Evolutionary conservation across 176 grass and related monocot genomes (phyloP).

Genomic region (Hyparrhenia diplandra): DNA sequence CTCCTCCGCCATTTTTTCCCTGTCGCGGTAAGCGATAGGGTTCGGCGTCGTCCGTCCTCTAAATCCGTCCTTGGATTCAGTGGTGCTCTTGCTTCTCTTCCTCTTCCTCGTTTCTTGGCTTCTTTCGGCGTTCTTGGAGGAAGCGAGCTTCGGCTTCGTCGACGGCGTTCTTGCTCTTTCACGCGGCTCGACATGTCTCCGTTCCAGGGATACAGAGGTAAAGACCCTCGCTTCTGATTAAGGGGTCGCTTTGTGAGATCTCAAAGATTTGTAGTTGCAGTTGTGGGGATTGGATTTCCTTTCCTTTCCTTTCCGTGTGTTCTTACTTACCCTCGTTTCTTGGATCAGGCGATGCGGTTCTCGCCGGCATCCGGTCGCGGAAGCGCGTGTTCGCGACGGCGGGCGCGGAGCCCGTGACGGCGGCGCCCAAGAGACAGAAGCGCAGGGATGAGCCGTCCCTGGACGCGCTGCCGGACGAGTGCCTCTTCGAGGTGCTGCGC

Average conservation of each 20-base stretch:
- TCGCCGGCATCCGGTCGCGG: slow-evolving; percentile 30
- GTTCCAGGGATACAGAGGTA: slow-evolving; percentile 50
- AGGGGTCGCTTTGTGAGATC: neutral
- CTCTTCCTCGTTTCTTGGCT: neutral
- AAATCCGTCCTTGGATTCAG: neutral
- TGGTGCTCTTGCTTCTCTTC: neutral
- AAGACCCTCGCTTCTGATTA: neutral
- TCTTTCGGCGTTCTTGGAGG: slow-evolving; percentile 1
- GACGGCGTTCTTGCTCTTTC: neutral
- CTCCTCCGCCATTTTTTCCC: slow-evolving; percentile 38
- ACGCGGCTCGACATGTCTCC: slow-evolving; percentile 39
- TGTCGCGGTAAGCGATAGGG: slow-evolving; percentile 33
- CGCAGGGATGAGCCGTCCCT: slow-evolving; percentile 41
- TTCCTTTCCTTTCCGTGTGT: neutral
- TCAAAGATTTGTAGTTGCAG: neutral
- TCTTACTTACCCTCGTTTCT: slow-evolving; percentile 17
- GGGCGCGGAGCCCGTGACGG: slow-evolving; percentile 2
- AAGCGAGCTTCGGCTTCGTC: neutral
- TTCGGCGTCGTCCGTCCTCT: slow-evolving; percentile 17
- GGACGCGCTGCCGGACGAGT: slow-evolving; percentile 77
- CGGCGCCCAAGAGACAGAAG: slow-evolving; percentile 41
- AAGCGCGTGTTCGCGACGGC: slow-evolving; percentile 57
- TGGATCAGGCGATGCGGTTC: slow-evolving; percentile 21
- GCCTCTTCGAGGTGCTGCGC: slow-evolving; percentile 91
- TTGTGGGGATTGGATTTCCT: neutral